Base-by-base conservation (phyloP, 352 stramenopile species). In the Phytophthora europaea region DNA sequence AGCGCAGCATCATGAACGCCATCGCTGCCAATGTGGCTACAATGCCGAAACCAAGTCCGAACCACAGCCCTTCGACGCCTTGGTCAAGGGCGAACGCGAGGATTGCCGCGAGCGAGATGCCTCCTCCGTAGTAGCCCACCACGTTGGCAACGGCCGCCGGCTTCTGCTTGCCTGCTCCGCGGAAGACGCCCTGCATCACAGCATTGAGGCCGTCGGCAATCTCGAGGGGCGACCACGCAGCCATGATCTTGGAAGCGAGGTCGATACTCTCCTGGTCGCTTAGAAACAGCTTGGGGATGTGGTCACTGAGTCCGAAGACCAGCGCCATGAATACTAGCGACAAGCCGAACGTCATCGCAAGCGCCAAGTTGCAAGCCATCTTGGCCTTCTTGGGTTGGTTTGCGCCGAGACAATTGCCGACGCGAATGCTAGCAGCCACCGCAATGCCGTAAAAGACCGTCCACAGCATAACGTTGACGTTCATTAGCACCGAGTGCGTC, bases 101-200 rank as follows among this genome's bases (percentile, higher is more conserved):
- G 5, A 89, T 43, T 1, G 85, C 80, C 0, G 73, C 87, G 0
- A 94, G 13, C 1, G 90, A 79, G n/a, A 97, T 80, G 3, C 90
- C 88, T 0, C 88, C 80, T 2, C 77, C 70, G 56, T 94, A 96
- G 67, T 93, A 96, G 1, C 83, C 85, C 23, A 88, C 66, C 3
- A 90, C 80, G 55, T 92, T 92, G 1, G 84, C 73, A 22, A 79
- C 64, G 2, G 85, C 80, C 1, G 77, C 75, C 7, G 84, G 70
- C 1, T 72, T 78, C 51, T 94, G 89, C 28, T 79, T 71, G 4
- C 89, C 87, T 40, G 79, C 83, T 58, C 77, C 84, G 12, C 85
- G 82, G 65, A 92, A 89, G 52, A 93, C 79, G 9, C 83, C 84
- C 55, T 93, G 83, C 36, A 82, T 78, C 57, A 88, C 75, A 52